Percentiles rank a stretch among this genome's conserved stretches.
Conservation (phyloP, 1,139 yeast species). For the Hansenula sp. region DNA sequence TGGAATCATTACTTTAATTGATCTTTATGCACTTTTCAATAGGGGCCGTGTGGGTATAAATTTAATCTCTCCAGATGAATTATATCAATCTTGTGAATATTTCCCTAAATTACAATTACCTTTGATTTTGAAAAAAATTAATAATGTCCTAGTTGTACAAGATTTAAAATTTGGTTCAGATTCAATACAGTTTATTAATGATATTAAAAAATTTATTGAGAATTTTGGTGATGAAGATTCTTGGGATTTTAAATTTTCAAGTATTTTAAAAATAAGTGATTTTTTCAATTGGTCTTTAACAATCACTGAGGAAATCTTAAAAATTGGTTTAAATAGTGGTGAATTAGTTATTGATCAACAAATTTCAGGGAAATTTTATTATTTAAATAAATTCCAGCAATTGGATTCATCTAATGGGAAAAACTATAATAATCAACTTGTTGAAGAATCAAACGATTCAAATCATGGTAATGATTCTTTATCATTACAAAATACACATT, state of each 20-base stretch:
- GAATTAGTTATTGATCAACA: constrained; percentile 63
- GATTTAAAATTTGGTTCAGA: constrained; percentile 24
- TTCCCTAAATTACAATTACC: constrained; percentile 46
- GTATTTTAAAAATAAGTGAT: constrained; percentile 24
- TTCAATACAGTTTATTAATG: constrained; percentile 25
- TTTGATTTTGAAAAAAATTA: constrained; percentile 35
- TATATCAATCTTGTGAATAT: constrained; percentile 45
- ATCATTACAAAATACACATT: too few species aligned
- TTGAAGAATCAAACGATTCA: background rate
- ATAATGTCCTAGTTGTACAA: constrained; percentile 44
- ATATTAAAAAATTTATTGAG: constrained; percentile 29
- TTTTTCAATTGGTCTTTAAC: constrained; percentile 66
- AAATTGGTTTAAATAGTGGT: constrained; percentile 55
- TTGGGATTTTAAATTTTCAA: constrained; percentile 25
- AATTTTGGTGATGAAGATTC: constrained; percentile 22
- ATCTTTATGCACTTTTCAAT: constrained; percentile 58
- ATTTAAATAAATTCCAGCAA: constrained; percentile 21
- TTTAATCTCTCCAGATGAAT: constrained; percentile 54
- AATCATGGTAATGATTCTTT: background rate
- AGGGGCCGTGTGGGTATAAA: constrained; percentile 53
- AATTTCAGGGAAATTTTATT: constrained; percentile 50
- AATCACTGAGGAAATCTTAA: constrained; percentile 66
- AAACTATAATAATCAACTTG: too few species aligned
- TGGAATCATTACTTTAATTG: constrained; percentile 57
- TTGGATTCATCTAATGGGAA: background rate